Evolutionary conservation across 2,329 filamentous ascomycete species (phyloP).

Genomic region (Pyrenophora seminiperda): DNA sequence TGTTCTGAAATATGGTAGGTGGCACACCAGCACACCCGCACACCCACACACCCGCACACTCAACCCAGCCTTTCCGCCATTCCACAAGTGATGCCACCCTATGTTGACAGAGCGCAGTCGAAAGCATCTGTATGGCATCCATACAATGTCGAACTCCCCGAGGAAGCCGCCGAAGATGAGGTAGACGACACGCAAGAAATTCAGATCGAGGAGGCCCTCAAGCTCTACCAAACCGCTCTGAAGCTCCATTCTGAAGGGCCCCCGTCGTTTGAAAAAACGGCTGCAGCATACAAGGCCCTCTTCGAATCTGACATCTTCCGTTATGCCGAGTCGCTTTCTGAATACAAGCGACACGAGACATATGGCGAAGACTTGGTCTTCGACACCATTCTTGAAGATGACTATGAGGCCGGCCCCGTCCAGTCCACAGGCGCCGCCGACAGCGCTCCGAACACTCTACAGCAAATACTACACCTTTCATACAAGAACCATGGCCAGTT

Average conservation of each 20-base stretch:
- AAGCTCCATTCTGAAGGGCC: conserved; percentile 90
- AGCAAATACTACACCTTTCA: conserved; percentile 88
- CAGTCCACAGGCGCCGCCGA: conserved; percentile 66
- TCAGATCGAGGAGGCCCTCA: conserved; percentile 95
- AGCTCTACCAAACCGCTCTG: conserved; percentile 88
- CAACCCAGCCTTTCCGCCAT: not conserved
- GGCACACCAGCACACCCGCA: not conserved
- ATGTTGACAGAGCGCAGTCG: conserved; percentile 34
- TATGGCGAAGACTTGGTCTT: conserved; percentile 53
- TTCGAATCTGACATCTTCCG: conserved; percentile 94
- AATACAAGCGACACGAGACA: conserved; percentile 73
- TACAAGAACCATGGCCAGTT: conserved; percentile 97
- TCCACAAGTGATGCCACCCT: not conserved
- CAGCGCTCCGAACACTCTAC: conserved; percentile 76
- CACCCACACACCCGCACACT: too few relatives aligned
- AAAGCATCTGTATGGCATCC: conserved; percentile 68
- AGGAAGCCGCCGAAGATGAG: conserved; percentile 85
- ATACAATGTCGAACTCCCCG: conserved; percentile 92
- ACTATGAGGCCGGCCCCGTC: conserved; percentile 50
- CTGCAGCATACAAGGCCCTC: conserved; percentile 79
- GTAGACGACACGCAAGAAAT: conserved; percentile 95
- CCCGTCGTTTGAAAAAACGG: conserved; percentile 73
- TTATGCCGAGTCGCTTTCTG: conserved; percentile 83
- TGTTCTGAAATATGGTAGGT: conserved; percentile 32
- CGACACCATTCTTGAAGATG: conserved; percentile 49